Percentiles rank a stretch among this genome's conserved stretches.
Evolutionary conservation across 768 basidiomycete genomes (phyloP).

Genomic region (Mycena vulgaris): DNA sequence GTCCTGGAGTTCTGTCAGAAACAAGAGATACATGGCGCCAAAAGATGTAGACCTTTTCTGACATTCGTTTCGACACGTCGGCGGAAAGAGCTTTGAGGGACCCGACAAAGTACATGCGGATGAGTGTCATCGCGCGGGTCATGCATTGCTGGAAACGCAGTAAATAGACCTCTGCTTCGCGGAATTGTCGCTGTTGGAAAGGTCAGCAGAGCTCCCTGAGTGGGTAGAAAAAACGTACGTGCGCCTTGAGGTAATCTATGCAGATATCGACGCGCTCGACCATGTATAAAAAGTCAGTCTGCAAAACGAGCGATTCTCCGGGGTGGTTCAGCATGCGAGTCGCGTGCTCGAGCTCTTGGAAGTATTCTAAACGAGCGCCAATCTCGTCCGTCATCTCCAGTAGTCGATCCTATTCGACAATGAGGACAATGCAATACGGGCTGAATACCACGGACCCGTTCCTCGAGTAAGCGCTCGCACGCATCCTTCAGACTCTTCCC

Average conservation of each 20-base stretch:
- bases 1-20: conserved; percentile 60
- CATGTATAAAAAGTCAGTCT: conserved; percentile 95
- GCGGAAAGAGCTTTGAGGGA: conserved; percentile 83
- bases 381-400: conserved; percentile 89
- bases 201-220: background rate
- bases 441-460: conserved; percentile 73
- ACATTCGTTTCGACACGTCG: conserved; percentile 83
- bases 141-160: conserved; percentile 98
- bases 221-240: conserved; percentile 70
- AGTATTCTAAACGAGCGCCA: conserved; percentile 87
- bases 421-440: background rate
- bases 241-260: conserved; percentile 88
- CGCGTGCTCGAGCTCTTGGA: conserved; percentile 93
- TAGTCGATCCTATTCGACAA: conserved; percentile 73
- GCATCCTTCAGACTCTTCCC: conserved; percentile 92
- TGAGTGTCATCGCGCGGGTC: conserved; percentile 97
- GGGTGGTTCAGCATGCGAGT: conserved; percentile 96
- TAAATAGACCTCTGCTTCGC: conserved; percentile 95
- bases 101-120: conserved; percentile 96
- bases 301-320: conserved; percentile 91
- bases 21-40: background rate
- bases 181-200: conserved; percentile 81
- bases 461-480: conserved; percentile 90
- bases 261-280: conserved; percentile 96
- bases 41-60: conserved; percentile 72